phyloP scores from a whole-genome alignment of 441 rosid species.

The Biscutella laevigata region DNA sequence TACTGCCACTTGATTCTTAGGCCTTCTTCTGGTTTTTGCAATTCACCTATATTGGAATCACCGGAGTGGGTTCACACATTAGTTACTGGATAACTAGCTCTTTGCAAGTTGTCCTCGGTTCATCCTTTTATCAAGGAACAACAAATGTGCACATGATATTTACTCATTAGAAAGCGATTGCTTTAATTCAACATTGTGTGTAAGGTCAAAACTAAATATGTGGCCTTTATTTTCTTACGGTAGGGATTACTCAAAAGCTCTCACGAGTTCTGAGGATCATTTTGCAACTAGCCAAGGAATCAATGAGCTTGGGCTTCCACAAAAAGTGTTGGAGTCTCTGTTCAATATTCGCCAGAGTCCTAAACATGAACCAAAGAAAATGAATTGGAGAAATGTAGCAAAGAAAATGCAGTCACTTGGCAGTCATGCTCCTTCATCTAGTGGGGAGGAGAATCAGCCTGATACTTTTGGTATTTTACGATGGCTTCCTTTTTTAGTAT shows the following conservation, averaged over 20 bases:
- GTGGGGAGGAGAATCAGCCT: constrained; percentile 34
- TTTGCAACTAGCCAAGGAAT: constrained; percentile 31
- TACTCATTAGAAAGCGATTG: constrained; percentile 1
- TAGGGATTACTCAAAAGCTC: constrained; percentile 52
- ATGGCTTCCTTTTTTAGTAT: constrained; percentile 8
- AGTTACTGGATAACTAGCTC: neutral
- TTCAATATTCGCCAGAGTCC: constrained; percentile 57
- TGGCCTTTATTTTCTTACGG: constrained; percentile 5
- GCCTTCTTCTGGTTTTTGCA: constrained; percentile 6
- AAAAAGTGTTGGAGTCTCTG: constrained; percentile 72
- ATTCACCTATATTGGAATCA: neutral
- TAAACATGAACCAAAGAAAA: constrained; percentile 55
- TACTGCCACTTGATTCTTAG: constrained; percentile 21
- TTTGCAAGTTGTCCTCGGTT: neutral
- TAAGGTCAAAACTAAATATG: constrained; percentile 2
- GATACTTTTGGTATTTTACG: constrained; percentile 39
- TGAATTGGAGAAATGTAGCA: constrained; percentile 80
- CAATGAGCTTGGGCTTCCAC: constrained; percentile 48
- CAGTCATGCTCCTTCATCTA: constrained; percentile 38
- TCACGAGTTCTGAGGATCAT: constrained; percentile 34
- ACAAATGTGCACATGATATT: neutral
- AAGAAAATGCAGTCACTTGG: constrained; percentile 67
- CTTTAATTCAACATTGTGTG: neutral
- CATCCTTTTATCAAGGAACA: neutral
- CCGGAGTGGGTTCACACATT: neutral